Percentiles rank a stretch among this genome's conserved stretches.
Evolutionary conservation across 176 grass and related monocot genomes (phyloP).

Genomic region (Phyllostachys edulis): DNA sequence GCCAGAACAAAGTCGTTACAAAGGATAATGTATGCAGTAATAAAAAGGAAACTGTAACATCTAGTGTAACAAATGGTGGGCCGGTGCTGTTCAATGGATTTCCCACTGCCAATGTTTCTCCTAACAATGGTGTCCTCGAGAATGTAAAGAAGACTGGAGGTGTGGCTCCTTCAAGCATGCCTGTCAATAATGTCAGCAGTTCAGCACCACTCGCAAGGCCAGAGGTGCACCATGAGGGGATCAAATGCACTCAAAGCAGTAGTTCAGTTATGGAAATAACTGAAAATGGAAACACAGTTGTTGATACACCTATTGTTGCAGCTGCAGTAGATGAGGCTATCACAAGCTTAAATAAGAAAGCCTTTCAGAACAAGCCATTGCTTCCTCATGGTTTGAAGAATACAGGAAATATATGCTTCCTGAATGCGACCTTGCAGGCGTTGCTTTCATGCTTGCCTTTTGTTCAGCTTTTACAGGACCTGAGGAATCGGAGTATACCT

Average conservation of each 20-base stretch:
- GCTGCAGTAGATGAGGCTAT: constrained; percentile 27
- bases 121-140: constrained; percentile 31
- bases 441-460: constrained; percentile 84
- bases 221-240: constrained; percentile 12
- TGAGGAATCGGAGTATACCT: constrained; percentile 60
- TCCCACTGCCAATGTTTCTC: constrained; percentile 22
- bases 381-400: constrained; percentile 87
- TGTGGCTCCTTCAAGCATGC: constrained; percentile 15
- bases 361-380: constrained; percentile 41
- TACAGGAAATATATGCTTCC: constrained; percentile 91
- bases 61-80: constrained; percentile 36
- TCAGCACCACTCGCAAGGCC: not conserved
- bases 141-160: constrained; percentile 27
- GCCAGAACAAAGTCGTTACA: not conserved
- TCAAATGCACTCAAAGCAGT: not conserved
- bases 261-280: constrained; percentile 39
- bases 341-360: constrained; percentile 42
- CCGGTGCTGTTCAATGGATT: constrained; percentile 51
- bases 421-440: constrained; percentile 92
- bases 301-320: constrained; percentile 30
- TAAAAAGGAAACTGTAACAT: constrained; percentile 30
- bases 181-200: constrained; percentile 20
- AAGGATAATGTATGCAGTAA: constrained; percentile 22
- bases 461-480: constrained; percentile 65
- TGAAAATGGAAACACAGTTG: constrained; percentile 40